These are phyloP conservation scores for Barnettozyma siamensis DNA, from an alignment of 805 yeast genomes.

Conservation along the genomic window DNA sequence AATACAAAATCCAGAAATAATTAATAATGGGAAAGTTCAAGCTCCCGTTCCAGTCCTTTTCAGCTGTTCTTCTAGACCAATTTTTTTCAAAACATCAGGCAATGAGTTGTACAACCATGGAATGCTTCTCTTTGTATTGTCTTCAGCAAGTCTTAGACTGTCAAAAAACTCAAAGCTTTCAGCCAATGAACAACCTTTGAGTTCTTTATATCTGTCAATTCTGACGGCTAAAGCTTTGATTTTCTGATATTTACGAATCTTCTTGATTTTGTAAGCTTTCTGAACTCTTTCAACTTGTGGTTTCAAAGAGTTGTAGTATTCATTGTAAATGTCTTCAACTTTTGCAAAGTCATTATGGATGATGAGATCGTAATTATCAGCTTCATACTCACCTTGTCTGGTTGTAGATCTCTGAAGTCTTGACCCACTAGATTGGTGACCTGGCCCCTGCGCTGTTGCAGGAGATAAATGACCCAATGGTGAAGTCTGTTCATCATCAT, in stretches of 20 bases:
- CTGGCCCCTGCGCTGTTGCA: slow-evolving; percentile 4
- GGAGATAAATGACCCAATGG: slow-evolving; percentile 18
- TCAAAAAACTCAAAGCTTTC: slow-evolving; percentile 30
- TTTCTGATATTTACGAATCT: slow-evolving; percentile 33
- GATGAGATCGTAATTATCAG: slow-evolving; percentile 27
- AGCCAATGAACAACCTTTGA: slow-evolving; percentile 21
- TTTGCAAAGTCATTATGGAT: slow-evolving; percentile 28
- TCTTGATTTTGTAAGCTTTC: slow-evolving; percentile 29
- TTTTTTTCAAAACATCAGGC: slow-evolving; percentile 26
- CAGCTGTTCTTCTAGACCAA: slow-evolving; percentile 25
- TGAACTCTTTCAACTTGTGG: slow-evolving; percentile 32
- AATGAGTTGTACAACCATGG: slow-evolving; percentile 33
- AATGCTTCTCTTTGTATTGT: slow-evolving; percentile 27
- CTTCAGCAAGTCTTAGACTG: slow-evolving; percentile 25
- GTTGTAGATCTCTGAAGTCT: slow-evolving; percentile 21
- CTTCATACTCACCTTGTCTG: slow-evolving; percentile 21
- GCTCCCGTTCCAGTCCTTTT: slow-evolving; percentile 17
- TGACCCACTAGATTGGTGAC: slow-evolving; percentile 2
- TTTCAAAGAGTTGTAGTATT: slow-evolving; percentile 27
- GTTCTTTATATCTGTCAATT: slow-evolving; percentile 28
- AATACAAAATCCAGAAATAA: too few relatives aligned
- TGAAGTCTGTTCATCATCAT: slow-evolving; percentile 14
- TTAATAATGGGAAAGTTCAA: too few relatives aligned
- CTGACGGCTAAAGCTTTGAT: slow-evolving; percentile 32
- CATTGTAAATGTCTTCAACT: slow-evolving; percentile 29